Evolutionary conservation across 768 basidiomycete species (phyloP), one percentile per base, ranked within the genome.

Genomic region (Ramaria sp.): DNA sequence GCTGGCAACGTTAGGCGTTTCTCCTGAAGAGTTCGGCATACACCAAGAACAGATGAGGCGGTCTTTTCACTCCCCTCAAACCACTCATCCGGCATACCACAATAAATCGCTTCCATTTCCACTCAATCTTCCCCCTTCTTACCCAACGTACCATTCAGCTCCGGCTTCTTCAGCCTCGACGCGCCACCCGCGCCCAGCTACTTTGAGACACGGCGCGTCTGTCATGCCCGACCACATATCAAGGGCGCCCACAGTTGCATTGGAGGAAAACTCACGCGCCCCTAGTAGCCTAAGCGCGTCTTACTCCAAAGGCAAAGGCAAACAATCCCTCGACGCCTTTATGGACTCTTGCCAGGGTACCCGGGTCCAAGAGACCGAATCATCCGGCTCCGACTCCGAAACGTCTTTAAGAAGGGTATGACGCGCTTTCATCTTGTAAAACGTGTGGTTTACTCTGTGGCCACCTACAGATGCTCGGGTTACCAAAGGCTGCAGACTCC

Each of bases 21-120:
- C 28, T 15, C 20, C 45, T 16, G 45, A 47, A 24, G n/a, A 47
- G 25, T 25, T 47, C 25, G 25, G 45, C 8, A 22, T 16, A 16
- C 45, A 47, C 28, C 45, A 47, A 47, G 45, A 47, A 24, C 45
- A 47, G 22, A 22, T 47, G 18, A 30, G 45, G 16, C 45, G 45
- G 22, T 27, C 45, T 10, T 30, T 47, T 24, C 13, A 50, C 6
- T 25, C 54, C 37, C 18, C 48, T 43, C 32, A 25, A 15, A 27
- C 51, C 39, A 18, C 37, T 53, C 56, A 43, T 24, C n/a, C 1
- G 22, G 38, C 34, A 20, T 32, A 34, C 32, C 27, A 44, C 39
- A 52, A 56, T 48, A 42, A 39, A 32, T 57, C 56, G 3, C 56
- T 57, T 38, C 56, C 56, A 2, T 45, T 51, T 34, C 56, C 52